Percentiles rank a stretch among this genome's conserved stretches.
Conservation (phyloP, 2,329 filamentous ascomycete genomes). For the Trichoderma afroharzianum region DNA sequence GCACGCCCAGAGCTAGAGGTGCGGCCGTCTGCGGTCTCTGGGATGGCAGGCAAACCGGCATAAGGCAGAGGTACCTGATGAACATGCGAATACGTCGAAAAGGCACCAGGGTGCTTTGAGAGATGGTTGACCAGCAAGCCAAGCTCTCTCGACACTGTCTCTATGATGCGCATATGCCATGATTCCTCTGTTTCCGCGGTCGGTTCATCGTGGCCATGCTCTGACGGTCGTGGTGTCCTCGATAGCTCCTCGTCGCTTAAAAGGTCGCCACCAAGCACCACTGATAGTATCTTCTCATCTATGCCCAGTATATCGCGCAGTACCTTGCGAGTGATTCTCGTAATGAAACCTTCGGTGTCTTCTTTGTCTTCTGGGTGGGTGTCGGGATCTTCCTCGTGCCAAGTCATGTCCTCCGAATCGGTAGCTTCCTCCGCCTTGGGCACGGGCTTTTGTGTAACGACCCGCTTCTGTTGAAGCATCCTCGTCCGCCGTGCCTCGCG, state of each 20-base stretch:
- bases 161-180: constrained; percentile 77
- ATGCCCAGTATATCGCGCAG: constrained; percentile 89
- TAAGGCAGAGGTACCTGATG: constrained; percentile 68
- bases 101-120: constrained; percentile 77
- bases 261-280: constrained; percentile 81
- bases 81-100: constrained; percentile 71
- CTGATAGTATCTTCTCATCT: constrained; percentile 77
- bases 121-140: constrained; percentile 79
- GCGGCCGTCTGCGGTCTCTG: constrained; percentile 44
- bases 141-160: constrained; percentile 82
- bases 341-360: constrained; percentile 67
- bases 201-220: constrained; percentile 24
- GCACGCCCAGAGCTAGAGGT: constrained; percentile 26
- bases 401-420: constrained; percentile 42
- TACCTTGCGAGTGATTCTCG: constrained; percentile 76
- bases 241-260: constrained; percentile 50
- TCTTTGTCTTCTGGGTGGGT: constrained; percentile 41
- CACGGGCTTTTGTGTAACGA: constrained; percentile 41
- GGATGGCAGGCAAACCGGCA: constrained; percentile 68
- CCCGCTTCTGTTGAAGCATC: constrained; percentile 53
- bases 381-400: constrained; percentile 39
- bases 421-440: constrained; percentile 8
- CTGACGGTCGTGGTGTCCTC: constrained; percentile 42
- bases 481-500: constrained; percentile 64
- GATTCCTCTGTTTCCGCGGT: constrained; percentile 37